Base-by-base conservation (phyloP, 2,329 filamentous ascomycete species). In the Aspergillus udagawae region DNA sequence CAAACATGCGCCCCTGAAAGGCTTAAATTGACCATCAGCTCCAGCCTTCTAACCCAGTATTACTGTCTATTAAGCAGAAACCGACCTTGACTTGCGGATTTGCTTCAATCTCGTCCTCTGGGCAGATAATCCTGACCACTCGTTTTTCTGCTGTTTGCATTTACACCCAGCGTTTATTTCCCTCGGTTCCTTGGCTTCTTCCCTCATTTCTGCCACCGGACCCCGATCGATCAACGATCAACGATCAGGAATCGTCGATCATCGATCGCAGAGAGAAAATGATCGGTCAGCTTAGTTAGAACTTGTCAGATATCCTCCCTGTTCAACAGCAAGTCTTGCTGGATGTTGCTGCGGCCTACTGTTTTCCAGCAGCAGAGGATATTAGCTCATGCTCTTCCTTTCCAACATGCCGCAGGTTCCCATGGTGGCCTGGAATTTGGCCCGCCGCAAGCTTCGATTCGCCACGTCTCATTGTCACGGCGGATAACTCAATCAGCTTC, bases 301-400 rank as follows among this genome's bases (percentile, higher is more conserved):
- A 45, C 21, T 23, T 20, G 5, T 21, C 21, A 14, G n/a, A 27
- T 17, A 47, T 5, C 14, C 44, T 9, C 7, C 23, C 44, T 23
- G 21, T 23, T 14, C 6, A 27, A 6, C 44, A 27, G 44, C 44
- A 6, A 2, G 20, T 12, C 41, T 54, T 60, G 62, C 70, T 72
- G 71, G 58, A 74, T 74, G 72, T 71, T 63, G 65, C 51, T 62
- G 56, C 61, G 62, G 53, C 58, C 56, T 58, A 56, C 61, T 53
- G 49, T 56, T 53, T 61, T 60, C 53, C 61, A 63, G 53, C 64
- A 64, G 63, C 64, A 64, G 63, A 60, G 53, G 60, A 67, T 53
- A 55, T 59, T 62, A 45, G 54, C 53, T 60, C 64, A 62, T 61
- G 67, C 63, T 55, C 60, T 61, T 59, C 61, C 61, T 57, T 60